Percentiles rank a stretch among this genome's conserved stretches.
Evolutionary conservation across 495 filamentous ascomycete species (phyloP).

Genomic region (Physcia stellaris): DNA sequence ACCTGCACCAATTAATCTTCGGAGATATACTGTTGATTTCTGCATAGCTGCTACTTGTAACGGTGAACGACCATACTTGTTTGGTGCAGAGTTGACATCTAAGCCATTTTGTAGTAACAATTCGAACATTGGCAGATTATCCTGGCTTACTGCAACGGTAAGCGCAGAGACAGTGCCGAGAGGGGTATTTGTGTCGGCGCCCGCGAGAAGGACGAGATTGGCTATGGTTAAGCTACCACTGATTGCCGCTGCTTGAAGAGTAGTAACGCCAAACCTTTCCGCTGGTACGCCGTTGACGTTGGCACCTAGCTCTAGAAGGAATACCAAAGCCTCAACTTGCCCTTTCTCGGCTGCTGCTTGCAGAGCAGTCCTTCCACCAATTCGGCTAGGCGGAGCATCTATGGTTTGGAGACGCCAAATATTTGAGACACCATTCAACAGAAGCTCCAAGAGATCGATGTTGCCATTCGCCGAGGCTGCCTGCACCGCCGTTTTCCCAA

Average conservation of each 20-base stretch:
- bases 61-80: no score
- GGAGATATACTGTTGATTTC: no score
- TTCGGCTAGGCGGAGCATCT: slow-evolving; percentile 21
- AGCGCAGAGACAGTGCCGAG: no score
- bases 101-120: slow-evolving; percentile 17
- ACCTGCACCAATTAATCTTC: no score
- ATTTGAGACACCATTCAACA: slow-evolving; percentile 11
- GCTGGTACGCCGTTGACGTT: slow-evolving; percentile 19
- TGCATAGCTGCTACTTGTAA: no score
- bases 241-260: slow-evolving; percentile 20
- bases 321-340: slow-evolving; percentile 3
- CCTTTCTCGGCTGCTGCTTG: slow-evolving; percentile 19
- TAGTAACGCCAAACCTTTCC: slow-evolving; percentile 16
- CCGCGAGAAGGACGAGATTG: slow-evolving; percentile 8
- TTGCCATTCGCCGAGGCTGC: slow-evolving; percentile 3
- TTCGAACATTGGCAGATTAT: slow-evolving; percentile 15
- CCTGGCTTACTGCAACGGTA: no score
- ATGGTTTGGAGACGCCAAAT: no score
- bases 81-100: no score
- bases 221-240: not conserved
- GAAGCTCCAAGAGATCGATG: not conserved
- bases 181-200: slow-evolving; percentile 15
- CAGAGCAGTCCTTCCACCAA: slow-evolving; percentile 18
- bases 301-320: slow-evolving; percentile 10
- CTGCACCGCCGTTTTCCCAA: slow-evolving; percentile 10